Evolutionary conservation across 2,329 filamentous ascomycete genomes (phyloP).

Genomic region (Hypoxylon rubiginosum): DNA sequence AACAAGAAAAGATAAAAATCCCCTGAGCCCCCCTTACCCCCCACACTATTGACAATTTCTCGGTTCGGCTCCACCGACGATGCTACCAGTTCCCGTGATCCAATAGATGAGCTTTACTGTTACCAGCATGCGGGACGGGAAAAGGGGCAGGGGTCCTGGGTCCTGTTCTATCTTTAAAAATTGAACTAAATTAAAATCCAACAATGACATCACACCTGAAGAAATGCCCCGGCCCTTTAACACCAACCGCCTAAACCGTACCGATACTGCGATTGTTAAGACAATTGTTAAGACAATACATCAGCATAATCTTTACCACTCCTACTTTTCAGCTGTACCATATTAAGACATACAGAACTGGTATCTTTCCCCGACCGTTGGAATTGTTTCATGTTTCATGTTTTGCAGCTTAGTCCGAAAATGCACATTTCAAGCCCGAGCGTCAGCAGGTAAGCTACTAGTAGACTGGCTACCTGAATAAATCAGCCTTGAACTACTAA

Average conservation of each 20-base stretch:
- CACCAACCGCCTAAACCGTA: too few species aligned
- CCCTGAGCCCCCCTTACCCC: slow-evolving; percentile 1
- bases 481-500: not conserved
- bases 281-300: not conserved
- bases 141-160: not conserved
- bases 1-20: not conserved
- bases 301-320: not conserved
- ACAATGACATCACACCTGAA: slow-evolving; percentile 3
- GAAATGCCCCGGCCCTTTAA: not conserved
- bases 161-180: slow-evolving; percentile 27
- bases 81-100: not conserved
- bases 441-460: slow-evolving; percentile 9
- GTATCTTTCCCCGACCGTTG: not conserved
- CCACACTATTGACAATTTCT: not conserved
- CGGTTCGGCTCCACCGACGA: not conserved
- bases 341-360: not conserved
- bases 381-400: slow-evolving; percentile 15
- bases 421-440: not conserved
- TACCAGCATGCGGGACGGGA: slow-evolving; percentile 5
- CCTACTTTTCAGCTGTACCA: not conserved
- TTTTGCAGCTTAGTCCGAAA: not conserved
- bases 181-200: not conserved
- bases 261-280: not conserved
- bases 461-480: not conserved
- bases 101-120: not conserved